These are phyloP conservation scores for Puccinia sorghi DNA, from an alignment of 1,284 basidiomycete genomes.

Conservation along the genomic window DNA sequence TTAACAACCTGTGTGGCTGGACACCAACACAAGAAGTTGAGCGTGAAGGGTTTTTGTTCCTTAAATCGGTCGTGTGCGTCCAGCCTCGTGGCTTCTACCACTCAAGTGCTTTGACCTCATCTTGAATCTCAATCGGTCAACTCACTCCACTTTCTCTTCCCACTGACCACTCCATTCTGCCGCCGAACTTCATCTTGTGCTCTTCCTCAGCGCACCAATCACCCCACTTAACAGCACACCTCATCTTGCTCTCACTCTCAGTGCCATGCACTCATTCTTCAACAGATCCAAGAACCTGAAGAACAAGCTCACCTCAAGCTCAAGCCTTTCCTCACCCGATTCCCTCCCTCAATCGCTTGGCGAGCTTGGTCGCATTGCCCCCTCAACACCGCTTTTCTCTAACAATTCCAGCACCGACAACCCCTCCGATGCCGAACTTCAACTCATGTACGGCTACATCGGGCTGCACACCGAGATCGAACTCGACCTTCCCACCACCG, in stretches of 20 bases:
- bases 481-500: slow-evolving; percentile 24
- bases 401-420: not conserved
- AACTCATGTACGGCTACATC: slow-evolving; percentile 48
- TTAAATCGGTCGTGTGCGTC: too few species aligned
- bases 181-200: too few species aligned
- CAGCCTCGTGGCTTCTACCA: too few species aligned
- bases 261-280: slow-evolving; percentile 17
- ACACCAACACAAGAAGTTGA: not conserved
- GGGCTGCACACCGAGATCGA: slow-evolving; percentile 39
- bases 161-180: too few species aligned
- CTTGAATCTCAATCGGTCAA: too few species aligned
- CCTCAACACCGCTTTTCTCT: not conserved
- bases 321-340: not conserved
- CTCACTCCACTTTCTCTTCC: too few species aligned
- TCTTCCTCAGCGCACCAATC: too few species aligned
- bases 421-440: slow-evolving; percentile 20
- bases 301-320: not conserved
- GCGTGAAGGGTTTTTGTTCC: too few species aligned
- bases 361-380: not conserved
- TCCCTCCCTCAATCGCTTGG: not conserved
- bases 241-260: not conserved
- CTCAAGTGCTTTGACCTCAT: too few species aligned
- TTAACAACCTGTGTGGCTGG: too few species aligned
- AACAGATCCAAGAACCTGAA: not conserved
- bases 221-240: not conserved